These are phyloP conservation scores for Aspergillus uvarum DNA, from an alignment of 2,329 filamentous ascomycete genomes.

Conservation along the genomic window DNA sequence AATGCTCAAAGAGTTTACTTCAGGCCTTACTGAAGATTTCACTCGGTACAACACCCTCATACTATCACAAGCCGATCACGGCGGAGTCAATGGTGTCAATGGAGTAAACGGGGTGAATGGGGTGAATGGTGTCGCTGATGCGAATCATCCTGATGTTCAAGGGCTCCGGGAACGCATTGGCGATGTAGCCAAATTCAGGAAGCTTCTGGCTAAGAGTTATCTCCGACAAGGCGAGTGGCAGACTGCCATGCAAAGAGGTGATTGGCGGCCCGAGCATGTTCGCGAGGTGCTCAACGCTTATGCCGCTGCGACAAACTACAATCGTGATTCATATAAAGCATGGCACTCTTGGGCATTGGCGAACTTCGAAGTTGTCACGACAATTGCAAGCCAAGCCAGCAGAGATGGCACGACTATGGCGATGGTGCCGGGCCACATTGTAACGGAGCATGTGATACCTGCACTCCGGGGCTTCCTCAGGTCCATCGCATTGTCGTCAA, in stretches of 20 bases:
- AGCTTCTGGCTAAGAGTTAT: constrained; percentile 90
- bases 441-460: constrained; percentile 87
- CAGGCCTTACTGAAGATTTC: constrained; percentile 60
- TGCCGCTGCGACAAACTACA: constrained; percentile 86
- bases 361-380: constrained; percentile 97
- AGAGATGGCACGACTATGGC: constrained; percentile 50
- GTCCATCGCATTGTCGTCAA: constrained; percentile 87
- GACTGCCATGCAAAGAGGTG: constrained; percentile 76
- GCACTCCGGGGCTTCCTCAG: constrained; percentile 96
- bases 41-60: constrained; percentile 45
- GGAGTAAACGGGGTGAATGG: constrained; percentile 53
- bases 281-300: constrained; percentile 90
- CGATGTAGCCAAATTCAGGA: constrained; percentile 58
- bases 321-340: constrained; percentile 95
- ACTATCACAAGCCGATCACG: constrained; percentile 38
- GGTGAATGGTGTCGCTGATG: constrained; percentile 48
- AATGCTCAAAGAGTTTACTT: constrained; percentile 62
- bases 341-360: constrained; percentile 99
- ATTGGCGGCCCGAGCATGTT: constrained; percentile 85
- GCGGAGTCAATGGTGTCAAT: constrained; percentile 49
- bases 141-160: constrained; percentile 40
- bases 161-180: constrained; percentile 42
- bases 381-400: constrained; percentile 67
- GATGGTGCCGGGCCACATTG: constrained; percentile 63
- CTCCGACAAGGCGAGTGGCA: constrained; percentile 97